Evolutionary conservation across 2,329 filamentous ascomycete genomes (phyloP).

Genomic region (Setomelanomma holmii): DNA sequence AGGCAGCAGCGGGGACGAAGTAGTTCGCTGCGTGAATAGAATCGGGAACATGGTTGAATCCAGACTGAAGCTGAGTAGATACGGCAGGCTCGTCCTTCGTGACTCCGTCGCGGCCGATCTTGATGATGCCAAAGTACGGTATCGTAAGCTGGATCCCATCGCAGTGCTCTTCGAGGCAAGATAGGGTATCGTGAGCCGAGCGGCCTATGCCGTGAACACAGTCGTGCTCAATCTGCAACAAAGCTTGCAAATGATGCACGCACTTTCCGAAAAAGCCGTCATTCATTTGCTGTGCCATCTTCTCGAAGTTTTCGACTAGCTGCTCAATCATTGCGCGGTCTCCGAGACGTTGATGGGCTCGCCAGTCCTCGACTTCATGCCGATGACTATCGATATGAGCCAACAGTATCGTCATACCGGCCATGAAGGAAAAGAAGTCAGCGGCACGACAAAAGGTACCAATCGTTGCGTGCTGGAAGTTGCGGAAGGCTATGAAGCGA

Average conservation of each 20-base stretch:
- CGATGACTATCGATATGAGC: conserved; percentile 22
- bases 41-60: background rate
- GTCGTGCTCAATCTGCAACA: conserved; percentile 25
- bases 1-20: conserved; percentile 6
- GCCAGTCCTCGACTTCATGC: conserved; percentile 3
- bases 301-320: conserved; percentile 16
- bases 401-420: conserved; percentile 22
- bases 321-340: conserved; percentile 27
- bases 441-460: conserved; percentile 13
- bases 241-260: conserved; percentile 13
- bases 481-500: conserved; percentile 19
- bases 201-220: conserved; percentile 5
- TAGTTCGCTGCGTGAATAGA: conserved; percentile 2
- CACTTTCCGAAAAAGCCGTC: conserved; percentile 19
- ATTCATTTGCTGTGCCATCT: conserved; percentile 3
- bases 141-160: conserved; percentile 16
- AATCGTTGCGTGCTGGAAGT: conserved; percentile 8
- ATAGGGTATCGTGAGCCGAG: background rate
- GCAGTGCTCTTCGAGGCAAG: conserved; percentile 1
- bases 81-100: background rate
- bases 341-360: conserved; percentile 19
- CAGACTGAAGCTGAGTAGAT: background rate
- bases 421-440: conserved; percentile 30
- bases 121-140: conserved; percentile 44
- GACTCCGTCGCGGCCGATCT: conserved; percentile 32